Conservation (phyloP, 805 yeast species). For the Candida railenensis region DNA sequence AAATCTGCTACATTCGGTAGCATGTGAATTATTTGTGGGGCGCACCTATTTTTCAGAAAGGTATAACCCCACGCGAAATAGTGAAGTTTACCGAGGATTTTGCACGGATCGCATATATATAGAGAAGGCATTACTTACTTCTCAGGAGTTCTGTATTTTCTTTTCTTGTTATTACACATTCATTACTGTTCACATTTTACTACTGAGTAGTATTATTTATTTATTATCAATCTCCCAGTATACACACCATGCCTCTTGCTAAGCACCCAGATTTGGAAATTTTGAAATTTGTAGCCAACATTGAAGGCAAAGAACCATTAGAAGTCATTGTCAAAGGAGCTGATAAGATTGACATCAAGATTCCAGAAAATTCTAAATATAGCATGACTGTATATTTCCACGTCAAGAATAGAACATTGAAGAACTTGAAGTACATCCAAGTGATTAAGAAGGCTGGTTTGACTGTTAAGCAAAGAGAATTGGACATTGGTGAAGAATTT, state of each 20-base stretch:
- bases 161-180: no score
- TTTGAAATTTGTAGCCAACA: conserved; percentile 25
- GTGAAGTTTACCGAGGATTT: not conserved
- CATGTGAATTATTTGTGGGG: not conserved
- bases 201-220: no score
- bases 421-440: conserved; percentile 33
- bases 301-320: conserved; percentile 27
- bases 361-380: conserved; percentile 39
- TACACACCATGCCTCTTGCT: conserved; percentile 6
- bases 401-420: conserved; percentile 26
- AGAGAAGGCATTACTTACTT: no score
- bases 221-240: not conserved
- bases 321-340: conserved; percentile 27
- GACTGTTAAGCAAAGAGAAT: conserved; percentile 26
- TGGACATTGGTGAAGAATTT: conserved; percentile 29
- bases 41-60: not conserved
- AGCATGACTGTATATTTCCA: conserved; percentile 30
- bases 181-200: no score
- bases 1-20: not conserved
- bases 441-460: conserved; percentile 36
- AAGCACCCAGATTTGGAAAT: conserved; percentile 33
- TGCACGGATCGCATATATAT: not conserved
- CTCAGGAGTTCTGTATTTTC: no score
- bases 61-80: not conserved
- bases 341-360: conserved; percentile 25